These are phyloP conservation scores for Trichoderma aggressivum DNA, from an alignment of 2,329 filamentous ascomycete genomes.

Conservation along the genomic window DNA sequence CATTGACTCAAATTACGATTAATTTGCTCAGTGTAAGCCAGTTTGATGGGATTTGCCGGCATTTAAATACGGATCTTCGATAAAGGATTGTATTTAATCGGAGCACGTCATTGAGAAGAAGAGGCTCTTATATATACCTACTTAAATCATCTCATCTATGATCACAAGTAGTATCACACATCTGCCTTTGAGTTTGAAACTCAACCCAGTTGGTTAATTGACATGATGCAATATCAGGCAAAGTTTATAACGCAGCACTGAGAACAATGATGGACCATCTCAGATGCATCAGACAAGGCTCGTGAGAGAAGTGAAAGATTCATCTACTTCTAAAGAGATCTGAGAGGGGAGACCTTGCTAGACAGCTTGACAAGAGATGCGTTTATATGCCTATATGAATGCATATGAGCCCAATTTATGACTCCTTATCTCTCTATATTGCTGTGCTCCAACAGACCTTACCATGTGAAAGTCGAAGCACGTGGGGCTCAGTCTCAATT, in stretches of 20 bases:
- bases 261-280: not conserved
- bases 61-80: too few relatives aligned
- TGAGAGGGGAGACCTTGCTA: not conserved
- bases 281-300: not conserved
- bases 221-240: not conserved
- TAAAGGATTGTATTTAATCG: too few relatives aligned
- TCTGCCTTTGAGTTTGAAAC: too few relatives aligned
- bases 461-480: not conserved
- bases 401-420: not conserved
- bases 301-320: not conserved
- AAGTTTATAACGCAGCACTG: not conserved
- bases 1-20: too few relatives aligned
- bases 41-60: not conserved
- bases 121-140: not conserved
- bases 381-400: not conserved
- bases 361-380: not conserved
- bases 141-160: not conserved
- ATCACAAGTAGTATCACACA: not conserved
- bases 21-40: not conserved
- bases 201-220: not conserved
- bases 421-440: not conserved
- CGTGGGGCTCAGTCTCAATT: not conserved
- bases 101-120: not conserved
- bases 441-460: not conserved
- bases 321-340: not conserved